Percentiles rank a stretch among this genome's conserved stretches.
Conservation (phyloP, 2,329 filamentous ascomycete genomes). For the Colletotrichum liriopes region DNA sequence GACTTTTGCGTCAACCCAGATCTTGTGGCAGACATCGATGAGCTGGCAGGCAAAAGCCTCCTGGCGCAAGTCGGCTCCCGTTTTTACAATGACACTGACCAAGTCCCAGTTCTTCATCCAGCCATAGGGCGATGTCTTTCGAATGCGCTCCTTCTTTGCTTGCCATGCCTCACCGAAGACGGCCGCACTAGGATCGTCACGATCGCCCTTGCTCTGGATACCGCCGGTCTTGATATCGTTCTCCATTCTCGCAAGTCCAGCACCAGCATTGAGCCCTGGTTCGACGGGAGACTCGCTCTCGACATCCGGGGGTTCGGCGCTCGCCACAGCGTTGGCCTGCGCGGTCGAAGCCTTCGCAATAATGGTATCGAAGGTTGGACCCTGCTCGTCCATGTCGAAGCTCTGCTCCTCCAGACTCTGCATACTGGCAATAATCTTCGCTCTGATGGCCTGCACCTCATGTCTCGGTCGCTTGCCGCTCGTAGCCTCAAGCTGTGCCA, state of each 20-base stretch:
- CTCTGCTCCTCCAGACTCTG: slow-evolving; percentile 89
- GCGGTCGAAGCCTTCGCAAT: slow-evolving; percentile 79
- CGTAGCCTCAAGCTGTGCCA: slow-evolving; percentile 85
- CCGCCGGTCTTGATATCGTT: slow-evolving; percentile 91
- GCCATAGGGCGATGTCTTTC: slow-evolving; percentile 86
- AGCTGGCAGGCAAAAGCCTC: slow-evolving; percentile 91
- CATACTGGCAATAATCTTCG: slow-evolving; percentile 93
- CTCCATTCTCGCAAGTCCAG: slow-evolving; percentile 87
- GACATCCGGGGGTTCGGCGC: slow-evolving; percentile 62
- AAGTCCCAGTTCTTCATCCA: slow-evolving; percentile 95
- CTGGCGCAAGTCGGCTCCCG: slow-evolving; percentile 85
- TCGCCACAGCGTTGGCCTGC: slow-evolving; percentile 61
- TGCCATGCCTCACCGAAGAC: slow-evolving; percentile 92
- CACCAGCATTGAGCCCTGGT: slow-evolving; percentile 74
- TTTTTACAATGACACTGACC: slow-evolving; percentile 90
- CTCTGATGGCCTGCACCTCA: slow-evolving; percentile 86
- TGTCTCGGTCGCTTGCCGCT: slow-evolving; percentile 84
- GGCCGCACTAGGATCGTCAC: slow-evolving; percentile 87
- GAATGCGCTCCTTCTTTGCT: slow-evolving; percentile 86
- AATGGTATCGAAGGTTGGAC: slow-evolving; percentile 86
- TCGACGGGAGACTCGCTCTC: slow-evolving; percentile 70
- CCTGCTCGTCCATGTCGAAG: slow-evolving; percentile 80
- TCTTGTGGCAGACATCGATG: slow-evolving; percentile 85
- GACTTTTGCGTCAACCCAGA: slow-evolving; percentile 82
- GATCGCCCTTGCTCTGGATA: slow-evolving; percentile 84